Evolutionary conservation across 2,329 filamentous ascomycete genomes (phyloP).

Genomic region (Rugonectria rugulosa): DNA sequence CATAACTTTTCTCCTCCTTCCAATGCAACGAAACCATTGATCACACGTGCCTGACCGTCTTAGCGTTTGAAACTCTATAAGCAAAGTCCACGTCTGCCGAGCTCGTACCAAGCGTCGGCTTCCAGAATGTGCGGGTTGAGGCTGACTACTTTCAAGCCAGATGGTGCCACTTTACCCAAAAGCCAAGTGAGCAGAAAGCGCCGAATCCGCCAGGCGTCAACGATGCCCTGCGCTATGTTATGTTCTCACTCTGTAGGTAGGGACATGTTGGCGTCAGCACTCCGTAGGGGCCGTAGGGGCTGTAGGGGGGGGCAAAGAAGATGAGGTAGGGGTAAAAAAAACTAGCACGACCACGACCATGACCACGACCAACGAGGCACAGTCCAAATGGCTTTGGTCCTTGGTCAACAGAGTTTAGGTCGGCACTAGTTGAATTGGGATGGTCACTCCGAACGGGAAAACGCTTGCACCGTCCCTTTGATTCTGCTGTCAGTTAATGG

Average conservation of each 20-base stretch:
- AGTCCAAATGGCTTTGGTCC: conserved; percentile 1
- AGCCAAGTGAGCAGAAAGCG: not conserved
- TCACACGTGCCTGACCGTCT: too few relatives aligned
- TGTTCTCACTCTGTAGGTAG: too few relatives aligned
- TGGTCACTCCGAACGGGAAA: conserved; percentile 6
- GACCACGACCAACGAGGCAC: conserved; percentile 5
- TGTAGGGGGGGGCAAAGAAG: not conserved
- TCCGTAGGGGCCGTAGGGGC: too few relatives aligned
- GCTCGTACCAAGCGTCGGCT: conserved; percentile 20
- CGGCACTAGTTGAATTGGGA: conserved; percentile 21
- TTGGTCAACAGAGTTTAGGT: conserved; percentile 10
- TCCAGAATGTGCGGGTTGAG: conserved; percentile 19
- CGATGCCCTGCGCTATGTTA: not conserved
- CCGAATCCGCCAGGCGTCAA: conserved; percentile 2
- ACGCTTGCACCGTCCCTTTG: conserved; percentile 18
- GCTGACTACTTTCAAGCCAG: conserved; percentile 4
- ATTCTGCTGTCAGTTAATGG: conserved; percentile 2
- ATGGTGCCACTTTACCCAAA: conserved; percentile 4
- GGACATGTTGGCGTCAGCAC: conserved; percentile 9
- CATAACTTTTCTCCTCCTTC: too few relatives aligned
- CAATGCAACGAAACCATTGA: too few relatives aligned
- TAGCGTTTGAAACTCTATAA: conserved; percentile 3
- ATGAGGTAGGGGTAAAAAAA: not conserved
- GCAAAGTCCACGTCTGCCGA: too few relatives aligned
- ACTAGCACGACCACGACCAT: conserved; percentile 1